Conservation (phyloP, 208 protist genomes). For the Trypanosoma brucei region DNA sequence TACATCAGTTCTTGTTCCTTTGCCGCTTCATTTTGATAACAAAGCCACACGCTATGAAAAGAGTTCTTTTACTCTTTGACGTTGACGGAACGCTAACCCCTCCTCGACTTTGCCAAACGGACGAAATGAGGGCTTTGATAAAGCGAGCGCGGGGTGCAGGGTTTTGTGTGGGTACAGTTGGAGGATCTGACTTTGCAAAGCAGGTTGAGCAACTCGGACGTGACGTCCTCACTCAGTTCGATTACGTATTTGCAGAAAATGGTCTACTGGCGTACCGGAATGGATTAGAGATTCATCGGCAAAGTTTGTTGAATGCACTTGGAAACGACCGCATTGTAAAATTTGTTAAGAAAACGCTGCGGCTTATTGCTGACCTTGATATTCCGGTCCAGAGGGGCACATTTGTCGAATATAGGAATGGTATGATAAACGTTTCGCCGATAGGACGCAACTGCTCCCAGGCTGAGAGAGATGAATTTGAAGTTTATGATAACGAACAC, state of each 20-base stretch:
- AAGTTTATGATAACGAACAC: slow-evolving; percentile 95
- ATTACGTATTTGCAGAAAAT: slow-evolving; percentile 99
- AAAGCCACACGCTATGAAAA: slow-evolving; percentile 20
- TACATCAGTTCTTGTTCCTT: slow-evolving; percentile 4
- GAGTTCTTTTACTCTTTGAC: slow-evolving; percentile 94
- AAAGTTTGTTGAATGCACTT: slow-evolving; percentile 88
- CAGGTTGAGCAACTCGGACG: slow-evolving; percentile 96
- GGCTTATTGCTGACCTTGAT: slow-evolving; percentile 94
- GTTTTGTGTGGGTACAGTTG: slow-evolving; percentile 96
- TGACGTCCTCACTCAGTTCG: slow-evolving; percentile 87
- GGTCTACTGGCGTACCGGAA: slow-evolving; percentile 93
- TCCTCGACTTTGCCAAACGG: slow-evolving; percentile 64
- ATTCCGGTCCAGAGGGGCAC: slow-evolving; percentile 99
- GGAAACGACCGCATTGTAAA: slow-evolving; percentile 93
- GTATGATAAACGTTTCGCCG: slow-evolving; percentile 99
- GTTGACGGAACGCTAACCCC: slow-evolving; percentile 92
- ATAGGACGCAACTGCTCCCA: slow-evolving; percentile 99
- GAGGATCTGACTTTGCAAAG: slow-evolving; percentile 98
- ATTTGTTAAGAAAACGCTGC: slow-evolving; percentile 95
- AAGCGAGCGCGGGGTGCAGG: slow-evolving; percentile 71
- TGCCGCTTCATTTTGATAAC: background rate
- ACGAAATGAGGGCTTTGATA: slow-evolving; percentile 91
- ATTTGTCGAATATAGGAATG: slow-evolving; percentile 99
- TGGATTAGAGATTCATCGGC: slow-evolving; percentile 82
- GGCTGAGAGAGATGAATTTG: slow-evolving; percentile 97